These are phyloP conservation scores for Salinomyces thailandicus DNA, from an alignment of 2,329 filamentous ascomycete genomes.

Conservation along the genomic window DNA sequence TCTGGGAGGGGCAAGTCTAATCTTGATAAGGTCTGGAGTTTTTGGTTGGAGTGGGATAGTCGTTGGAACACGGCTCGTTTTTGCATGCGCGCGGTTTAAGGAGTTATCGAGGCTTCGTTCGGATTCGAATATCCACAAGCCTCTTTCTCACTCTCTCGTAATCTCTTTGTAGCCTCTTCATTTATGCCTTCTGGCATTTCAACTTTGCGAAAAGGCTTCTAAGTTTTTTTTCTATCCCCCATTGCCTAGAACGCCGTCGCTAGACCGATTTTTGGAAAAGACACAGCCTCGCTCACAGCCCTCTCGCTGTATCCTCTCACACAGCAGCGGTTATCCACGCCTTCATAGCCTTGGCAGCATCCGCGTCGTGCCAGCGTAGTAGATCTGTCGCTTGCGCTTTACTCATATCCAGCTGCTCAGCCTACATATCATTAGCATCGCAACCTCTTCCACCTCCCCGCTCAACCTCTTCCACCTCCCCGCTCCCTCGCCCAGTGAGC, in stretches of 20 bases:
- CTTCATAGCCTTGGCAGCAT: constrained; percentile 56
- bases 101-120: not conserved
- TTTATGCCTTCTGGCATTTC: too few species aligned
- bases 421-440: constrained; percentile 29
- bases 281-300: too few species aligned
- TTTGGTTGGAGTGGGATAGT: not conserved
- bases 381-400: constrained; percentile 66
- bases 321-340: constrained; percentile 39
- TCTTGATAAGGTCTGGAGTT: not conserved
- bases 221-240: too few species aligned
- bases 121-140: not conserved
- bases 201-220: too few species aligned
- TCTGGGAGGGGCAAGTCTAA: not conserved
- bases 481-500: too few species aligned
- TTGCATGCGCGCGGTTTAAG: too few species aligned
- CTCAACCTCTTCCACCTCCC: not conserved
- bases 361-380: constrained; percentile 59
- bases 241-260: too few species aligned
- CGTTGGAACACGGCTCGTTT: too few species aligned
- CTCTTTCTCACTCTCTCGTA: not conserved
- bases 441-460: not conserved
- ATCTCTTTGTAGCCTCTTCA: too few species aligned
- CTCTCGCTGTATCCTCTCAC: too few species aligned
- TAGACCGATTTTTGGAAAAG: too few species aligned
- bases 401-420: constrained; percentile 60